Evolutionary conservation across 2,329 filamentous ascomycete genomes (phyloP).

Genomic region (Lachnellula subtilissima): DNA sequence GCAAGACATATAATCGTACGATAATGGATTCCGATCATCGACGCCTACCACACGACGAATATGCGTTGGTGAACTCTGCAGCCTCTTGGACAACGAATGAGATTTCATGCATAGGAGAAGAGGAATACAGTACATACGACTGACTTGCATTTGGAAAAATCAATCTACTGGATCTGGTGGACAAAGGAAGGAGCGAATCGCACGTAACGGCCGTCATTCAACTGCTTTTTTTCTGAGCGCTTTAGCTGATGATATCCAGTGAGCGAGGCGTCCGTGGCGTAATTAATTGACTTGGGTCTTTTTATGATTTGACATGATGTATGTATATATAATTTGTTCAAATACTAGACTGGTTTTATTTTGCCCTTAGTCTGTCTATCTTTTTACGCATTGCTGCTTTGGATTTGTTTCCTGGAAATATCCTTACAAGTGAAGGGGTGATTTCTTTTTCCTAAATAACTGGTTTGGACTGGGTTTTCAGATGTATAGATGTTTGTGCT

Average conservation of each 20-base stretch:
- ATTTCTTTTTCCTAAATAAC: no score
- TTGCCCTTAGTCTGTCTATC: neutral
- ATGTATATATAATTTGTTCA: neutral
- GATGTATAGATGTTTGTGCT: no score
- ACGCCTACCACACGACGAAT: neutral
- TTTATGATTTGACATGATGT: neutral
- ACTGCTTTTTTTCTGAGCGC: neutral
- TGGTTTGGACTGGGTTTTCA: no score
- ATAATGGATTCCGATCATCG: neutral
- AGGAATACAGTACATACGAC: no score
- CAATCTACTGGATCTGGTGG: neutral
- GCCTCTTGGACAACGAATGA: no score
- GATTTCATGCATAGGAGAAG: no score
- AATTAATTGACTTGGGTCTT: neutral
- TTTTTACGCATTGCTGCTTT: neutral
- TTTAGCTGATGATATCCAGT: neutral
- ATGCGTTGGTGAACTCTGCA: no score
- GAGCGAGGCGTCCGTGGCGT: neutral
- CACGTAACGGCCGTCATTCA: neutral
- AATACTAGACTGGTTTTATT: neutral
- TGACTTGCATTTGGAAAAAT: neutral
- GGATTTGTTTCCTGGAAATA: no score
- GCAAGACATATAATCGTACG: neutral
- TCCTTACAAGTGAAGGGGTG: no score
- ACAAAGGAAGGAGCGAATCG: neutral